A percentile compares a stretch with the other conserved stretches of the same genome.
Evolutionary conservation across 306 rosid genomes (phyloP).

Genomic region (Trichosanthes truncata): DNA sequence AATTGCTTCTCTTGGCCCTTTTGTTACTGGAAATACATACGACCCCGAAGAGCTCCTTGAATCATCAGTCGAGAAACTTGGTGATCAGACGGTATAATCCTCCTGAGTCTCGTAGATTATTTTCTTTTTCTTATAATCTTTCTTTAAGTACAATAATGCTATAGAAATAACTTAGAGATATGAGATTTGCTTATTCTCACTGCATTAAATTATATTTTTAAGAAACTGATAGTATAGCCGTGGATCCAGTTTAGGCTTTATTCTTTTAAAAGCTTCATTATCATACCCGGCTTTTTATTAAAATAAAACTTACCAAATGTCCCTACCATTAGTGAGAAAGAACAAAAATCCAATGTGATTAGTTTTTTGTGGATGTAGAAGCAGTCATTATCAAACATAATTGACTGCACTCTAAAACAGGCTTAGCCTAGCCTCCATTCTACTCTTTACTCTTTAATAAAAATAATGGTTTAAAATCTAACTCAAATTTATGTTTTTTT

Average conservation of each 20-base stretch:
- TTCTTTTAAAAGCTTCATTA: background rate
- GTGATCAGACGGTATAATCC: slow-evolving; percentile 62
- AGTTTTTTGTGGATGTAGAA: background rate
- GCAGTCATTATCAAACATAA: background rate
- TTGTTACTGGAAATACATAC: slow-evolving; percentile 72
- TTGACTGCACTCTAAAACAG: background rate
- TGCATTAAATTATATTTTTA: background rate
- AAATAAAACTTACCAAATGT: background rate
- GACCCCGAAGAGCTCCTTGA: slow-evolving; percentile 91
- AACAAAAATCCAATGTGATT: background rate
- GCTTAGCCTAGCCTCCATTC: background rate
- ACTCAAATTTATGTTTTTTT: background rate
- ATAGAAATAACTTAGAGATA: background rate
- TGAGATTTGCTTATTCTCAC: background rate
- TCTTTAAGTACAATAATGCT: background rate
- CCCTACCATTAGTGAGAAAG: background rate
- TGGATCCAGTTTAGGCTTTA: background rate
- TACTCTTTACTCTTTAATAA: background rate
- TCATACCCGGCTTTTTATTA: background rate
- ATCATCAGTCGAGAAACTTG: slow-evolving; percentile 65
- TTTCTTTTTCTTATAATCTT: background rate
- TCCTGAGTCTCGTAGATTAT: background rate
- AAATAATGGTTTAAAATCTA: background rate
- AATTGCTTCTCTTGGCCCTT: slow-evolving; percentile 95
- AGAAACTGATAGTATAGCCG: background rate